Conservation (phyloP, 306 rosid genomes). For the Albizia julibrissin region DNA sequence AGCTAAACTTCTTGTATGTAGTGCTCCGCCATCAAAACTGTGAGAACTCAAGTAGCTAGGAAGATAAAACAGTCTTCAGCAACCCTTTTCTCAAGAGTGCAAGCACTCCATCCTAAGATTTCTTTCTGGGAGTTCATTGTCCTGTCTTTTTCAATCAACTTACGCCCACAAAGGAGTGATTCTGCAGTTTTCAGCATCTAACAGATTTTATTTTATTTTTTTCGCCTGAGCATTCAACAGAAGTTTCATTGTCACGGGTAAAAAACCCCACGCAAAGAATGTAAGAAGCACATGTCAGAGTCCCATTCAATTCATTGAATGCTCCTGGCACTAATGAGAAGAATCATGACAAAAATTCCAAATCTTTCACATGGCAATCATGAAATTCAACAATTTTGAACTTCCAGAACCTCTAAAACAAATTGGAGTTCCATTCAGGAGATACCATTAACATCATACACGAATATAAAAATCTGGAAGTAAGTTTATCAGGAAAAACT, state of each 20-base stretch:
- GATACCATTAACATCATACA: background rate
- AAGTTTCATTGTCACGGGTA: conserved; percentile 31
- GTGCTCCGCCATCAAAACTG: conserved; percentile 30
- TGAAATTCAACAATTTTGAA: background rate
- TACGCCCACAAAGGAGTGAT: conserved; percentile 85
- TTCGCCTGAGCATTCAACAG: conserved; percentile 27
- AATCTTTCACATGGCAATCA: background rate
- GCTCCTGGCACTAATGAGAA: background rate
- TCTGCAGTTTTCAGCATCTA: conserved; percentile 52
- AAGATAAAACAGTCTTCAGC: conserved; percentile 33
- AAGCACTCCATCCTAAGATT: conserved; percentile 42
- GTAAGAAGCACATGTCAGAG: conserved; percentile 27
- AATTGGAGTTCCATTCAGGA: conserved; percentile 20
- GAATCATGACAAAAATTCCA: conserved; percentile 1
- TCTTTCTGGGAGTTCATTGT: conserved; percentile 45
- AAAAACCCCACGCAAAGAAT: background rate
- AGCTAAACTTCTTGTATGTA: background rate
- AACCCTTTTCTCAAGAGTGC: background rate
- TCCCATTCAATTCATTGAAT: background rate
- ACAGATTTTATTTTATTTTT: too few relatives aligned
- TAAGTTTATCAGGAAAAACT: conserved; percentile 46
- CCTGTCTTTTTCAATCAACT: conserved; percentile 88
- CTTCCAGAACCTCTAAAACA: background rate
- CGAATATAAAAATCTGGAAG: conserved; percentile 23
- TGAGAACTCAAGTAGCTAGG: conserved; percentile 14